Base-by-base conservation (phyloP, 2,329 filamentous ascomycete genomes). In the Parafenestella ontariensis region DNA sequence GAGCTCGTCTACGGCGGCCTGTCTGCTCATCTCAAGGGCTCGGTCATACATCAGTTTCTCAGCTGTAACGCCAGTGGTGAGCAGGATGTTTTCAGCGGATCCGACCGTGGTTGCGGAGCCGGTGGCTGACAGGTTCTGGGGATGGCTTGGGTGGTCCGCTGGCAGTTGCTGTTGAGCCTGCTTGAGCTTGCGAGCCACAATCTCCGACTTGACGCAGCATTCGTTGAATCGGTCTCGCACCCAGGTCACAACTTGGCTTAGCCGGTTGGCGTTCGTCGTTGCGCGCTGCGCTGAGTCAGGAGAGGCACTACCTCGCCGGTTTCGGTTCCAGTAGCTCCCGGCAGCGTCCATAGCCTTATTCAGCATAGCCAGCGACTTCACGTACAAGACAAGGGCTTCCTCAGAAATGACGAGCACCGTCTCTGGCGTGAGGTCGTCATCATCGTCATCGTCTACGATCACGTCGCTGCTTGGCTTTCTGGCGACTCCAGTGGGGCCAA, bases 11-110 rank as follows among this genome's bases (percentile, higher is more conserved):
- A 98, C 95, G 7, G 95, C 95, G 7, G 95, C 94, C 3, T 91
- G 87, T 47, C 92, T 87, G 73, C 92, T 97, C 95, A 99, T 98
- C 74, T 99, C 95, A 20, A 98, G 81, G 0, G 95, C 95, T 42
- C 95, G 90, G 66, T 99, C 95, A 72, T 97, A 99, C 92, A 99
- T 97, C 41, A 99, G 82, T 77, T 93, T 96, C 79, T 98, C 95
- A 0, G 95, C 95, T 20, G 92, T 97, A 51, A 97, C 88, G 1
- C 94, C 95, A 2, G 91, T 87, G 13, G 91, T 96, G 23, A 99
- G 83, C 43, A 90, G 85, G 23, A 97, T 92, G 47, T 91, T 89
- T 56, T 95, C 91, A 2, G 86, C 84, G 15, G 89, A 88, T n/a
- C 83, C 84, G 51, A 87, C 79, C 3, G 81, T 81, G 13, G 83